phyloP scores from a whole-genome alignment of 2,329 filamentous ascomycete species.

The Leptographium wingfieldii region DNA sequence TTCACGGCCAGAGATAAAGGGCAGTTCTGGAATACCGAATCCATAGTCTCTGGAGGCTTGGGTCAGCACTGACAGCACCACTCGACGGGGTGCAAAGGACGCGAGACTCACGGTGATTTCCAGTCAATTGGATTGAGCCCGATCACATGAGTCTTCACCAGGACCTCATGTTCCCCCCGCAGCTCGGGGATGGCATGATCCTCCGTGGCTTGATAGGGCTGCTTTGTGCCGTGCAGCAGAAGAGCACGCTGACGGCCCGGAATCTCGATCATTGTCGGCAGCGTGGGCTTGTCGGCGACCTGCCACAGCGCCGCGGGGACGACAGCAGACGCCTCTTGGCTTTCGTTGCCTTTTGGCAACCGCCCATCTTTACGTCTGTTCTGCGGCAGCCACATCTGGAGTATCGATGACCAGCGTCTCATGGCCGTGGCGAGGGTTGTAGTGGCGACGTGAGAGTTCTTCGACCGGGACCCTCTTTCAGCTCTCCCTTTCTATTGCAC shows the following conservation, averaged over 20 bases:
- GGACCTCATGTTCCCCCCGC: constrained; percentile 31
- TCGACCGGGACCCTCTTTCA: not conserved
- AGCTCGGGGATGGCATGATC: constrained; percentile 18
- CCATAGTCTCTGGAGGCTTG: constrained; percentile 45
- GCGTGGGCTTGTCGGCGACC: not conserved
- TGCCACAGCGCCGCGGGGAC: too few species aligned
- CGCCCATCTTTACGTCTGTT: not conserved
- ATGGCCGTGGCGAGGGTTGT: not conserved
- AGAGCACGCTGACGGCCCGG: constrained; percentile 15
- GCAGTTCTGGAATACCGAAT: constrained; percentile 54
- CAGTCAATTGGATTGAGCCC: constrained; percentile 68
- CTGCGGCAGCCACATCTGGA: not conserved
- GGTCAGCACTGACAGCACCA: not conserved
- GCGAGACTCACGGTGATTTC: constrained; percentile 50
- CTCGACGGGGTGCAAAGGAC: not conserved
- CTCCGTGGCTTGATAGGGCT: constrained; percentile 18
- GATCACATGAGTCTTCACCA: constrained; percentile 52
- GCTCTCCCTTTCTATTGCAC: not conserved
- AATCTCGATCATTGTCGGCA: not conserved
- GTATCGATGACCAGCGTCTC: not conserved
- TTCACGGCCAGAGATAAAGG: constrained; percentile 58
- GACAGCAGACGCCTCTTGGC: not conserved
- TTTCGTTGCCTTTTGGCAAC: not conserved
- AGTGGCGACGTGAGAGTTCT: not conserved
- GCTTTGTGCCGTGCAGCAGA: constrained; percentile 17